phyloP scores from a whole-genome alignment of 148 eudicot species.

The Silene uniflora region DNA sequence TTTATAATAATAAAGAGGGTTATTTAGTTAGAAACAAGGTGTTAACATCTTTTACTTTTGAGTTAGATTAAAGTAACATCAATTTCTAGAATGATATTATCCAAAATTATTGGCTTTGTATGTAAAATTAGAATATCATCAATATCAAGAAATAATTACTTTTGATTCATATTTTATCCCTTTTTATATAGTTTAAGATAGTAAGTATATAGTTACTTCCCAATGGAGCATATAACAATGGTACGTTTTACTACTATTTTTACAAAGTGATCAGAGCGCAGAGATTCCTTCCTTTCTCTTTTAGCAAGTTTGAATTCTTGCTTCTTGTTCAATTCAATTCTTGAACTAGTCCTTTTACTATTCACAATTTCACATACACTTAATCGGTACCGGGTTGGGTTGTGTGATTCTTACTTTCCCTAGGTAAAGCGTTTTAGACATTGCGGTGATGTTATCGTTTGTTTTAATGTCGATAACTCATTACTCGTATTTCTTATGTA shows the following conservation, averaged over 20 bases:
- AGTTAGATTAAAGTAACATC: conserved; percentile 32
- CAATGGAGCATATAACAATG: background rate
- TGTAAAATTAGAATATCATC: background rate
- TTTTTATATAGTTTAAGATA: background rate
- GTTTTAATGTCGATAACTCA: too few relatives aligned
- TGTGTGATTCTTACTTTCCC: too few relatives aligned
- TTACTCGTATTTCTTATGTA: too few relatives aligned
- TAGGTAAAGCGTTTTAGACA: too few relatives aligned
- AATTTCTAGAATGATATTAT: conserved; percentile 30
- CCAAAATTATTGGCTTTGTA: conserved; percentile 4
- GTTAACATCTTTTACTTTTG: conserved; percentile 23
- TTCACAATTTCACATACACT: conserved; percentile 1
- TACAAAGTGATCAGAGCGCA: background rate
- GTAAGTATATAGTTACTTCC: background rate
- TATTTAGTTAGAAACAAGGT: background rate
- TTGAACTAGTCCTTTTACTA: background rate
- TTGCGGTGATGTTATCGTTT: too few relatives aligned
- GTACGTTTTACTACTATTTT: background rate
- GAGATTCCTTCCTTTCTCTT: conserved; percentile 32
- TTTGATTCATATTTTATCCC: background rate
- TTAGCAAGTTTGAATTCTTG: conserved; percentile 29
- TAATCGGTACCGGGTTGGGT: too few relatives aligned
- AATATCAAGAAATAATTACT: conserved; percentile 12
- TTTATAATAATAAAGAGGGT: too few relatives aligned
- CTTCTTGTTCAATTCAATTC: conserved; percentile 2